Evolutionary conservation across 495 filamentous ascomycete genomes (phyloP), one percentile per base, ranked within the genome.

Genomic region (Penicillium simplicissimum): DNA sequence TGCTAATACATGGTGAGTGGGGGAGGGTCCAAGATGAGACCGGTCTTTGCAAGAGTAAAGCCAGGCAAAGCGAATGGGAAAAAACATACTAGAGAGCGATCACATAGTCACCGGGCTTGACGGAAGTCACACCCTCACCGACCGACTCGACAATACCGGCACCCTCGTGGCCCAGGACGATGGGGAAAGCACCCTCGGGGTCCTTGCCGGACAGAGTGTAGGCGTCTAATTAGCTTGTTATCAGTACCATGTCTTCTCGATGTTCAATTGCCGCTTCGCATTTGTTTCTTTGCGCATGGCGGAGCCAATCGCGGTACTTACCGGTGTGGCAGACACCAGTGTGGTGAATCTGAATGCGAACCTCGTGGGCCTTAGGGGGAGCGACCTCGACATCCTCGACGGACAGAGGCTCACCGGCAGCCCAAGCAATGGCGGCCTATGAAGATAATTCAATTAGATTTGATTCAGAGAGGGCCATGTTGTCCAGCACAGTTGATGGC

Each of bases 251-350:
- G 11, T 42, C 23, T 53, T 55, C 51, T 28, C n/a, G 7, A 13
- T 13, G 33, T 53, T 4, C 8, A 1, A 48, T 43, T 57, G 31
- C 31, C 15, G n/a, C 28, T 31, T 38, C 21, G 34, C 21, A 42
- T 36, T n/a, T 3, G 23, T 25, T 60, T 11, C 49, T 28, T 23
- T 31, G 17, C 9, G 36, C 21, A 21, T 19, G 52, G 61, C 57
- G 58, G 62, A 53, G 55, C 56, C 59, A 48, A 52, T 28, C 57
- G 61, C 59, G 57, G 51, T 45, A 66, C 79, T 67, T 77, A 96
- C 92, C 92, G 68, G 95, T 98, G 79, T 98, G 95, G 81, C 95
- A 98, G 70, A 98, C 93, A 74, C 95, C 95, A 38, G 95, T 98
- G 82, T 97, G 96, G 77, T 90, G 84, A 72, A 98, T 91, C 81